Percentiles rank a stretch among this genome's conserved stretches.
These are phyloP conservation scores for Eimeria brunetti DNA, from an alignment of 169 alveolate species.

Conservation along the genomic window DNA sequence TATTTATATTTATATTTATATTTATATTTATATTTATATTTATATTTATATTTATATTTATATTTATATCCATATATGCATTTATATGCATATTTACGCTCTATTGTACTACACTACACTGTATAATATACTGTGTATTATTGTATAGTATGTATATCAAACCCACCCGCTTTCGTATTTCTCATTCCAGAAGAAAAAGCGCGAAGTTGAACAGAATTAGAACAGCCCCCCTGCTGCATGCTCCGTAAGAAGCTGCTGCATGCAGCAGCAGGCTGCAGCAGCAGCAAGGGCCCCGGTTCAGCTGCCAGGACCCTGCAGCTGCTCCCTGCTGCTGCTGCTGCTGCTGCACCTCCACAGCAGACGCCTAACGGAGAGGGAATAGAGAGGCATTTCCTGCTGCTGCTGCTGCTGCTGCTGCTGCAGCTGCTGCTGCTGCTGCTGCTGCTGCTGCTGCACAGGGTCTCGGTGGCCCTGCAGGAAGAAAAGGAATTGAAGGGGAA, in stretches of 20 bases:
- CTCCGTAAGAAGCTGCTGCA: background rate
- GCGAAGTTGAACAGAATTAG: background rate
- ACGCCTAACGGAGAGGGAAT: background rate
- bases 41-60: no score
- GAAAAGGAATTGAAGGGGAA: background rate
- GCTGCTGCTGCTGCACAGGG: no score
- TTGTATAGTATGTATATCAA: background rate
- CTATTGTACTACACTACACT: background rate
- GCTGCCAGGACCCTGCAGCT: background rate
- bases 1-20: no score
- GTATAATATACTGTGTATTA: background rate
- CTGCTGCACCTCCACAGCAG: background rate
- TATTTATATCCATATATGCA: no score
- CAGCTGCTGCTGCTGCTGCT: no score
- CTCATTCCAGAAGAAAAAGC: constrained; percentile 20
- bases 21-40: no score
- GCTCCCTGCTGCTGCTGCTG: no score
- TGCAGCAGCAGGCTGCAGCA: background rate
- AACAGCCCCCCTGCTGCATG: background rate
- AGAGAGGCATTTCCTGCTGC: background rate
- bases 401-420: no score
- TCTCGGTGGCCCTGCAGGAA: background rate
- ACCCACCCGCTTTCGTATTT: background rate
- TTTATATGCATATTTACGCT: no score
- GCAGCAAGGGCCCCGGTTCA: background rate